These are phyloP conservation scores for Ogataea henricii DNA, from an alignment of 805 yeast species.

Conservation along the genomic window DNA sequence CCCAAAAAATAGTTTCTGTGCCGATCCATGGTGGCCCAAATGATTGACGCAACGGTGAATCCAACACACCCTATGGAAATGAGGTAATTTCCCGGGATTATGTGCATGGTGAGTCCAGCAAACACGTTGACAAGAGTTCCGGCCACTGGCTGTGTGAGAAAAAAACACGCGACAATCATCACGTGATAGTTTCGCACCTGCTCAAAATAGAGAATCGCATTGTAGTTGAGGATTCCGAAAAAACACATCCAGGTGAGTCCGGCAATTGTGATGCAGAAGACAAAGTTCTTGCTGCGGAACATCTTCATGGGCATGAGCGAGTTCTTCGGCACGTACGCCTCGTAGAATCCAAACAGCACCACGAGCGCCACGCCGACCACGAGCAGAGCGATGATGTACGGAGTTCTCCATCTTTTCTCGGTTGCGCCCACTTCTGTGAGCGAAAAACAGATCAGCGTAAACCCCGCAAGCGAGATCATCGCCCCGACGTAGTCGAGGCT, in stretches of 20 bases:
- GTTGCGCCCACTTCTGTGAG: constrained; percentile 46
- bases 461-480: constrained; percentile 40
- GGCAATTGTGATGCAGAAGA: constrained; percentile 40
- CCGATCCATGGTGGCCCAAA: constrained; percentile 44
- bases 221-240: constrained; percentile 42
- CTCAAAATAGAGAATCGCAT: constrained; percentile 46
- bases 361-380: constrained; percentile 42
- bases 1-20: constrained; percentile 44
- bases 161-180: constrained; percentile 45
- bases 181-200: constrained; percentile 39
- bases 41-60: constrained; percentile 38
- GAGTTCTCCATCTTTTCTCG: constrained; percentile 45
- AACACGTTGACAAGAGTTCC: constrained; percentile 46
- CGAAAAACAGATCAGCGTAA: constrained; percentile 45
- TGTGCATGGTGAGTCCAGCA: constrained; percentile 49
- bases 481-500: constrained; percentile 47
- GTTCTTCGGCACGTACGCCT: constrained; percentile 38
- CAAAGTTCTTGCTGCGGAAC: constrained; percentile 42
- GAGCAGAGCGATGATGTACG: constrained; percentile 46
- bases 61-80: constrained; percentile 39
- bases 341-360: constrained; percentile 38
- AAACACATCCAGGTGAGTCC: constrained; percentile 45
- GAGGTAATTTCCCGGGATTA: constrained; percentile 42
- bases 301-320: constrained; percentile 52
- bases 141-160: constrained; percentile 44